Conservation (phyloP, 2,329 filamentous ascomycete genomes). For the Ceratocystis eucalypticola region DNA sequence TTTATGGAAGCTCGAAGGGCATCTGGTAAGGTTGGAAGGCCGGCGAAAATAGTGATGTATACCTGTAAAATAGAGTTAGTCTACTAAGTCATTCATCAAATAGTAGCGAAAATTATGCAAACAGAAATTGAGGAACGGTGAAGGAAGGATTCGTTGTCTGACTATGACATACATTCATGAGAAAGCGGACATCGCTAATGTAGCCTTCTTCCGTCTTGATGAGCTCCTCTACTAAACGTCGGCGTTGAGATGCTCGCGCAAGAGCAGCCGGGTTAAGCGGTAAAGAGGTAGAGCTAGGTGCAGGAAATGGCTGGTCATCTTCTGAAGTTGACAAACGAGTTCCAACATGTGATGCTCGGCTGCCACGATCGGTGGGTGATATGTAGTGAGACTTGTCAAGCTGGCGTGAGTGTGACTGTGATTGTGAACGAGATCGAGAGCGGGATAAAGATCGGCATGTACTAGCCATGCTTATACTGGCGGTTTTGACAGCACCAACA, state of each 20-base stretch:
- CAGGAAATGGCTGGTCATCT: constrained; percentile 33
- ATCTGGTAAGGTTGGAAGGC: constrained; percentile 50
- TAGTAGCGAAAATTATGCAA: neutral
- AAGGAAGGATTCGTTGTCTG: neutral
- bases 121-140: neutral
- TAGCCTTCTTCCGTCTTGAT: constrained; percentile 80
- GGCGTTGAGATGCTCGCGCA: constrained; percentile 58
- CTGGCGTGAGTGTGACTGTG: constrained; percentile 2
- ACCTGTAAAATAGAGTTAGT: constrained; percentile 35
- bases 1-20: constrained; percentile 61
- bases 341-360: constrained; percentile 44
- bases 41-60: constrained; percentile 60
- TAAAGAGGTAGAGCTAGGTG: constrained; percentile 26
- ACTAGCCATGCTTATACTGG: constrained; percentile 63
- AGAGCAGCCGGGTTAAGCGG: constrained; percentile 52
- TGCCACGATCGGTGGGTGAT: constrained; percentile 49
- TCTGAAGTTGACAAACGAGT: constrained; percentile 45
- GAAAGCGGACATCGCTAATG: constrained; percentile 70
- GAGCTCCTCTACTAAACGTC: constrained; percentile 72
- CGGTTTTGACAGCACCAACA: constrained; percentile 67
- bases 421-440: constrained; percentile 19
- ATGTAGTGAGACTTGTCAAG: constrained; percentile 21
- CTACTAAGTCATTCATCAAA: neutral
- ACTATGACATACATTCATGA: constrained; percentile 56
- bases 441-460: constrained; percentile 41